Base-by-base conservation (phyloP, 129 eudicot genomes). In the Chrysanthemum makinoi region DNA sequence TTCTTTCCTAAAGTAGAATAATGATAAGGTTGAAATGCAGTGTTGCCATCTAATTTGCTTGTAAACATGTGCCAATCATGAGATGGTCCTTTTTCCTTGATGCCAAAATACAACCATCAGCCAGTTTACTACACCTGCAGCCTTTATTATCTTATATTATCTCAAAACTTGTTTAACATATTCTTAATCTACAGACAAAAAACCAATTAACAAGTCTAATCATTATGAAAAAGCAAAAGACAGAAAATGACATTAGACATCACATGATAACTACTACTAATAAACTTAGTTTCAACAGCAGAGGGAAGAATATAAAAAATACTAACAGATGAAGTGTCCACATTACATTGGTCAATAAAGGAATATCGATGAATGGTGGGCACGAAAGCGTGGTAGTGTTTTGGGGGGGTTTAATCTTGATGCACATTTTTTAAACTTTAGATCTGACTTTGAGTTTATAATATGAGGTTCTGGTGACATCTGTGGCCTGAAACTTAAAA, bases 351-450 rank as follows among this genome's bases (percentile, higher is more conserved):
- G 87, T 33, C 47, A 28, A 56, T 10, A 47, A 62, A 20, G 66
- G 64, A 79, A 81, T 82, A 84, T 66, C 11, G 43, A 75, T 74
- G 79, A 81, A 80, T 87, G 91, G 86, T 71, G 47, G 65, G 87
- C 97, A 87, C 83, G 89, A 82, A 79, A 24, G 82, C 61, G 60
- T 70, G 81, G 72, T 66, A 47, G 20, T 77, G 54, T 63, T 39
- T 77, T 51, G 13, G 50, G 58, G 75, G 75, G 70, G 64, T 51
- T 68, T 70, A 70, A 77, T 66, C 77, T 78, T 77, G 78, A 69
- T 69, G 65, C 28, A 7, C 64, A 65, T 79, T 74, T 55, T 62
- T 64, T 39, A 7, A 39, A 44, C 51, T 70, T 16, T 80, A 64
- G 73, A 80, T 79, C 75, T 69, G 77, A 76, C 81, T 82, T 76